Evolutionary conservation across 2,329 filamentous ascomycete genomes (phyloP).

Genomic region (Alternaria consortialis): DNA sequence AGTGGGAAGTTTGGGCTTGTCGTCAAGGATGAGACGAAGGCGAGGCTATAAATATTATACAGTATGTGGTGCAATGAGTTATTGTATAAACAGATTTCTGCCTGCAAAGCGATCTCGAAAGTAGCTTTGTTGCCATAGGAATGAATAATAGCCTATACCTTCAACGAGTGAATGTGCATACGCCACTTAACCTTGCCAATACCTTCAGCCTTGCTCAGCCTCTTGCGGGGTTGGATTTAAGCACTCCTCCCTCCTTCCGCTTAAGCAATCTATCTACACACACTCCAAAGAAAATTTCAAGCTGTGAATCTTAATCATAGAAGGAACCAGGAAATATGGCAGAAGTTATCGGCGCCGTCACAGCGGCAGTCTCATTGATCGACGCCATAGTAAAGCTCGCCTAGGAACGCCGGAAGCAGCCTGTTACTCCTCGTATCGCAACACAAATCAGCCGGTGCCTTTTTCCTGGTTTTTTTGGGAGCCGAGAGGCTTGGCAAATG

Average conservation of each 20-base stretch:
- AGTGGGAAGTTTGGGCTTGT: constrained; percentile 40
- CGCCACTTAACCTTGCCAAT: background rate
- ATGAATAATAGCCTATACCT: background rate
- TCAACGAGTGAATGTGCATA: background rate
- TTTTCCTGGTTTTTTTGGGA: background rate
- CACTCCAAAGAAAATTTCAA: too few relatives aligned
- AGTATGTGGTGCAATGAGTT: background rate
- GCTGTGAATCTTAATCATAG: too few relatives aligned
- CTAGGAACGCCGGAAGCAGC: too few relatives aligned
- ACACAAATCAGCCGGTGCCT: background rate
- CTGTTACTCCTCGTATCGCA: background rate
- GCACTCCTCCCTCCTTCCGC: background rate
- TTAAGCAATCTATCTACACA: background rate
- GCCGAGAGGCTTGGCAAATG: background rate
- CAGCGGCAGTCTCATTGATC: too few relatives aligned
- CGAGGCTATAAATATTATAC: constrained; percentile 50
- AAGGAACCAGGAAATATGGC: too few relatives aligned
- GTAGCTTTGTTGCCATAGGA: background rate
- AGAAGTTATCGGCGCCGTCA: too few relatives aligned
- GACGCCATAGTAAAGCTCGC: too few relatives aligned
- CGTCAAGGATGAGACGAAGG: constrained; percentile 34
- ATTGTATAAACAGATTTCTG: background rate
- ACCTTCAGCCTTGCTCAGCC: background rate
- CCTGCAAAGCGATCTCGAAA: background rate
- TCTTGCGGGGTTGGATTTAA: background rate